These are phyloP conservation scores for Alternaria postmessia DNA, from an alignment of 2,329 filamentous ascomycete genomes.

Conservation along the genomic window DNA sequence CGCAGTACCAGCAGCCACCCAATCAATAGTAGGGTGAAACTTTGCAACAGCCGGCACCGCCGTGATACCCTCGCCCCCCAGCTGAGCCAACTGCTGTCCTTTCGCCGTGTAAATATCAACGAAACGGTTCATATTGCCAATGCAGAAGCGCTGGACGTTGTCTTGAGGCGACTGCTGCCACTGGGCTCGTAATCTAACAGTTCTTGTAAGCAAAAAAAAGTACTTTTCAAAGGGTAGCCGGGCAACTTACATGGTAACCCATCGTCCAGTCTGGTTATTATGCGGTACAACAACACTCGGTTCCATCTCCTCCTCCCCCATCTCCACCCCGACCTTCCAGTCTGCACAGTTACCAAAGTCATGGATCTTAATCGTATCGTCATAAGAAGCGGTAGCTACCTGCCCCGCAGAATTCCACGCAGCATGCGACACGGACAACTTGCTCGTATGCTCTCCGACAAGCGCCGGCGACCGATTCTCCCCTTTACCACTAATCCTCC, in stretches of 20 bases:
- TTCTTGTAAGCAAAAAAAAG: slow-evolving; percentile 16
- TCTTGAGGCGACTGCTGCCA: slow-evolving; percentile 86
- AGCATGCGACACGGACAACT: slow-evolving; percentile 89
- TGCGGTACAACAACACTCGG: slow-evolving; percentile 76
- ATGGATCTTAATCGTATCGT: slow-evolving; percentile 94
- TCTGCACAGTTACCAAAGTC: slow-evolving; percentile 65
- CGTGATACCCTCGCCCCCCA: slow-evolving; percentile 88
- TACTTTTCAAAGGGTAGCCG: too few relatives aligned
- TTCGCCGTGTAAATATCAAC: slow-evolving; percentile 86
- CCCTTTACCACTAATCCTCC: slow-evolving; percentile 74
- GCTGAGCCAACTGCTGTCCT: slow-evolving; percentile 86
- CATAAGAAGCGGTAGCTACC: slow-evolving; percentile 90
- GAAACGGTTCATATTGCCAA: slow-evolving; percentile 98
- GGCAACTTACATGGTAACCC: slow-evolving; percentile 77
- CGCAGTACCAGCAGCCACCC: slow-evolving; percentile 90
- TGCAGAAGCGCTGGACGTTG: slow-evolving; percentile 84
- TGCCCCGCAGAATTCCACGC: slow-evolving; percentile 87
- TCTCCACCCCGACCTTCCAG: slow-evolving; percentile 64
- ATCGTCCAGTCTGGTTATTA: slow-evolving; percentile 95
- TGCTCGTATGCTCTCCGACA: slow-evolving; percentile 81
- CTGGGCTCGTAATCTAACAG: slow-evolving; percentile 73
- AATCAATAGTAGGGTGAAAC: slow-evolving; percentile 86
- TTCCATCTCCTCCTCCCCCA: slow-evolving; percentile 70
- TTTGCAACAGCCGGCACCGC: slow-evolving; percentile 93
- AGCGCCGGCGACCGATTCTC: slow-evolving; percentile 70